Evolutionary conservation across 805 yeast genomes (phyloP).

Genomic region (Wickerhamomyces strasburgensis): DNA sequence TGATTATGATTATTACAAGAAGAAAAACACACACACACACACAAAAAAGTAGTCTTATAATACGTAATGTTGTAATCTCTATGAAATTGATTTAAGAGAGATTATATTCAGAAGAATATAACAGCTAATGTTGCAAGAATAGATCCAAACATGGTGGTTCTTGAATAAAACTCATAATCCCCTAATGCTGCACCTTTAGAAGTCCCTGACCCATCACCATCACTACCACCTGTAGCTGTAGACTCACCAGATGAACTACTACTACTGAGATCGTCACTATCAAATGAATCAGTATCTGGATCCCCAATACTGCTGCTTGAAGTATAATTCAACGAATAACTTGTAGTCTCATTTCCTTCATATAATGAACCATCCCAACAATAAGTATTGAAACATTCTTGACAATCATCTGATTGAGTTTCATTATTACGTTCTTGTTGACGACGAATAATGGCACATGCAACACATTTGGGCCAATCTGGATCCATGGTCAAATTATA

Average conservation of each 20-base stretch:
- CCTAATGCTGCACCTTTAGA: constrained; percentile 5
- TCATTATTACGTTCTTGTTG: constrained; percentile 62
- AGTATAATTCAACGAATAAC: constrained; percentile 5
- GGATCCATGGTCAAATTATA: constrained; percentile 61
- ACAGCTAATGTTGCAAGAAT: constrained; percentile 9
- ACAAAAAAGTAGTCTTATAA: too few relatives aligned
- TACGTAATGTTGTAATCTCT: background rate
- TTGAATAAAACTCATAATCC: background rate
- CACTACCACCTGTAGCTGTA: constrained; percentile 2
- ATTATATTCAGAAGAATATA: constrained; percentile 7
- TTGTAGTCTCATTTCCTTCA: background rate
- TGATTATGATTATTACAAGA: background rate
- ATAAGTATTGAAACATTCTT: constrained; percentile 61
- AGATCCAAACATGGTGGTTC: constrained; percentile 8
- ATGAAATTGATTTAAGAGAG: background rate
- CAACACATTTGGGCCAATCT: constrained; percentile 69
- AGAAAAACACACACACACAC: background rate
- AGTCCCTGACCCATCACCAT: background rate
- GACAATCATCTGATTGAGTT: constrained; percentile 61
- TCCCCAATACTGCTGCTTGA: constrained; percentile 1
- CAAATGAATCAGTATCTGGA: constrained; percentile 7
- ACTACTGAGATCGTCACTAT: background rate
- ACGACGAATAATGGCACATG: constrained; percentile 80
- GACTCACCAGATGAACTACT: constrained; percentile 4
- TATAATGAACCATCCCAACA: constrained; percentile 62